Evolutionary conservation across 139 green algal genomes (phyloP).

Genomic region (Pleodorina starrii): DNA sequence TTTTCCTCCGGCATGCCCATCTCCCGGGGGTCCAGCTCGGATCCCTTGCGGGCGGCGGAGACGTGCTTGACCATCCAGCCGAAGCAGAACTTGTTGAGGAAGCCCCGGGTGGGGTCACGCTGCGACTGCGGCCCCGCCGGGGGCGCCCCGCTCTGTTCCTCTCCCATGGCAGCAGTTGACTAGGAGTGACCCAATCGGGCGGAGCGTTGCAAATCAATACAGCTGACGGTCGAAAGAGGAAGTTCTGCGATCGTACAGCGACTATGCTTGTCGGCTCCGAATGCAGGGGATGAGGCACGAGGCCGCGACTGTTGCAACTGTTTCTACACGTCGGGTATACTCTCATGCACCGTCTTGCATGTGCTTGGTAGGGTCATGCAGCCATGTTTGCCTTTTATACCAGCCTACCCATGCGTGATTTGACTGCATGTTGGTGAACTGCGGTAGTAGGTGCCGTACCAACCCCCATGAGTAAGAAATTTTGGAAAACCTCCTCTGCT

Average conservation of each 20-base stretch:
- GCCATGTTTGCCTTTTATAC: too few relatives aligned
- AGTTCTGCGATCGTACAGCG: background rate
- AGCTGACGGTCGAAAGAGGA: background rate
- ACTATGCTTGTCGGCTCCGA: background rate
- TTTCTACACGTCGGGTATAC: background rate
- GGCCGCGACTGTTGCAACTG: background rate
- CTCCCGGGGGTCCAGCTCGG: constrained; percentile 16
- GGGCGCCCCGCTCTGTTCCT: background rate
- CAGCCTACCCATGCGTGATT: too few relatives aligned
- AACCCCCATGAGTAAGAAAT: too few relatives aligned
- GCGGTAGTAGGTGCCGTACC: too few relatives aligned
- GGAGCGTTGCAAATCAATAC: background rate
- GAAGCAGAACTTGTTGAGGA: constrained; percentile 43
- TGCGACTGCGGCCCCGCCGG: background rate
- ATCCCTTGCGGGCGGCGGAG: background rate
- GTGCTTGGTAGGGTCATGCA: too few relatives aligned
- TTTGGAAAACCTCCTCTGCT: too few relatives aligned
- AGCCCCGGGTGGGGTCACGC: constrained; percentile 16
- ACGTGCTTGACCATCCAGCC: constrained; percentile 34
- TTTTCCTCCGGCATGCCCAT: constrained; percentile 34
- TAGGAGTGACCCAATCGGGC: too few relatives aligned
- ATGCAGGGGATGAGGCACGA: background rate
- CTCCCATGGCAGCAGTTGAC: too few relatives aligned
- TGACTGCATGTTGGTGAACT: too few relatives aligned
- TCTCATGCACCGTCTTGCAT: background rate